phyloP scores from a whole-genome alignment of 2,329 filamentous ascomycete species.

The Drechslerella stenobrocha region DNA sequence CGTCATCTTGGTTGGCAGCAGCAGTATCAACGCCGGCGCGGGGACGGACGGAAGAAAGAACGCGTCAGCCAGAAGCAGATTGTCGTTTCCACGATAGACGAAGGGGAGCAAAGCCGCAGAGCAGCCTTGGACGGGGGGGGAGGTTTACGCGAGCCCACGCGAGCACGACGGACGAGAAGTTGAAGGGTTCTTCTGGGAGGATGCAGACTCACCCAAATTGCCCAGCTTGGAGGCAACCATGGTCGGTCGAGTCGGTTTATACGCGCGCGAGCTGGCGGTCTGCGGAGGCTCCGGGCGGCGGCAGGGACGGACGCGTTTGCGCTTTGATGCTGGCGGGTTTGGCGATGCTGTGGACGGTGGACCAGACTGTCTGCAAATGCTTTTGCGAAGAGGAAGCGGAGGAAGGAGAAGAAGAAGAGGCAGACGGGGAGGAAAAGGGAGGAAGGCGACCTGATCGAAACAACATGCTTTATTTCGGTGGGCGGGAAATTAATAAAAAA shows the following conservation, averaged over 20 bases:
- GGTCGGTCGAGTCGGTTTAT: slow-evolving; percentile 2
- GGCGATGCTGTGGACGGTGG: slow-evolving; percentile 13
- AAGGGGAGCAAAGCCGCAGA: too few species aligned
- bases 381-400: slow-evolving; percentile 8
- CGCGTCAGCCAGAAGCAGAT: slow-evolving; percentile 33
- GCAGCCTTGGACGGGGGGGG: too few species aligned
- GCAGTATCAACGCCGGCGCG: slow-evolving; percentile 2
- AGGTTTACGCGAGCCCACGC: slow-evolving; percentile 18
- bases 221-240: slow-evolving; percentile 47
- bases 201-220: slow-evolving; percentile 47
- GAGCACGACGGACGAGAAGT: too few species aligned
- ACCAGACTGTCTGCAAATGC: slow-evolving; percentile 21
- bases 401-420: slow-evolving; percentile 12
- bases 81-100: too few species aligned
- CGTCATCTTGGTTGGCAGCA: slow-evolving; percentile 21
- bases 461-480: too few species aligned
- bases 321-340: slow-evolving; percentile 18
- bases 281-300: slow-evolving; percentile 3
- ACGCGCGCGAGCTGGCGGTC: slow-evolving; percentile 3
- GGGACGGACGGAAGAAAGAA: slow-evolving; percentile 9
- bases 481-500: background rate
- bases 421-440: slow-evolving; percentile 7
- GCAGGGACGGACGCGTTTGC: slow-evolving; percentile 12
- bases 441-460: background rate
- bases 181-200: too few species aligned